phyloP scores from a whole-genome alignment of 306 rosid genomes.

The Sophora flavescens region DNA sequence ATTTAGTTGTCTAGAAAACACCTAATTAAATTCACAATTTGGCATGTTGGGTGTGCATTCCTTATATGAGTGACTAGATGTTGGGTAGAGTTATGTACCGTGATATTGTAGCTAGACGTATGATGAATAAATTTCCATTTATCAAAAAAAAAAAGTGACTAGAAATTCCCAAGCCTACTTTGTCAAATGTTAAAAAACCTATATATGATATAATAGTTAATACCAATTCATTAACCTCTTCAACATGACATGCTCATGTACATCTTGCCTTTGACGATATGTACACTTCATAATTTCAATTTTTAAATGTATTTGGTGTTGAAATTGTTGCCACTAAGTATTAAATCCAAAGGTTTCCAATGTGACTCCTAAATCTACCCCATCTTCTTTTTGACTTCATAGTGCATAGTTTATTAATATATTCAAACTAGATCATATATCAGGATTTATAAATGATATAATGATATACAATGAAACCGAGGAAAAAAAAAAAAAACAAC shows the following conservation, averaged over 20 bases:
- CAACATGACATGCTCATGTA: not conserved
- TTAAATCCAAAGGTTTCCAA: conserved; percentile 21
- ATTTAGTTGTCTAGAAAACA: too few species aligned
- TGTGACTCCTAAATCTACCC: conserved; percentile 43
- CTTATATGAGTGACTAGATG: not conserved
- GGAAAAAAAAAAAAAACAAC: conserved; percentile 6
- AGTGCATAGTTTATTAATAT: not conserved
- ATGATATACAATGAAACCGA: not conserved
- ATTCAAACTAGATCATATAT: conserved; percentile 31
- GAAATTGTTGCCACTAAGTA: not conserved
- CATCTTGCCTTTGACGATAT: conserved; percentile 36
- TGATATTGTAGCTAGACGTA: too few species aligned
- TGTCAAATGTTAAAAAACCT: not conserved
- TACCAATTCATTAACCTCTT: not conserved
- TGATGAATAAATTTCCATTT: too few species aligned
- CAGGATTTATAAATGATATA: not conserved
- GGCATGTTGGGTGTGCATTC: not conserved
- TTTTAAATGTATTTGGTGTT: conserved; percentile 16
- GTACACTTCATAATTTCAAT: conserved; percentile 8
- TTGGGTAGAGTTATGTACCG: too few species aligned
- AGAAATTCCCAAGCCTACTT: not conserved
- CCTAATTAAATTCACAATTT: not conserved
- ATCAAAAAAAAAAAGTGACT: too few species aligned
- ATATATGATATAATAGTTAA: too few species aligned
- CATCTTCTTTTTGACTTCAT: conserved; percentile 39